phyloP scores from a whole-genome alignment of 2,329 filamentous ascomycete species.

The Berkeleyomyces basicola region DNA sequence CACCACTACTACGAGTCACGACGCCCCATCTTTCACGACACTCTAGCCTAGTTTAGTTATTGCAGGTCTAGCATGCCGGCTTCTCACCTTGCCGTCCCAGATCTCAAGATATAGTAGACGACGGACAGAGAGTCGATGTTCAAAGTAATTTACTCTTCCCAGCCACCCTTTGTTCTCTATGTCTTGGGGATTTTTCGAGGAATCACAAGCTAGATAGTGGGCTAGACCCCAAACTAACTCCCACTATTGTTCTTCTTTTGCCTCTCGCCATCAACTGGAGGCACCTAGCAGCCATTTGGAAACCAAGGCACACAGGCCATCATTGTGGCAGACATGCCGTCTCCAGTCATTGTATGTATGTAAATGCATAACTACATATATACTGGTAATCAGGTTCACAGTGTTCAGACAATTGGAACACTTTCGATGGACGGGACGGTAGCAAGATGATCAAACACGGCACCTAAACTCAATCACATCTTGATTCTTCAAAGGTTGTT shows the following conservation, averaged over 20 bases:
- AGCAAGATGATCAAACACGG: neutral
- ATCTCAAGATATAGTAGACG: too few species aligned
- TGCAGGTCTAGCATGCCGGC: too few species aligned
- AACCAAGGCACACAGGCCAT: too few species aligned
- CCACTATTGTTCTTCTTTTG: neutral
- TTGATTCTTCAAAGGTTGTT: neutral
- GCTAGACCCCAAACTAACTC: neutral
- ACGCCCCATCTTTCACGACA: too few species aligned
- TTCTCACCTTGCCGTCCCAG: too few species aligned
- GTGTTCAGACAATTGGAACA: neutral
- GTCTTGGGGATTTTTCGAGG: neutral
- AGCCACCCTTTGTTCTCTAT: neutral
- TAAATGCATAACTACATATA: neutral
- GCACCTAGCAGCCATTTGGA: too few species aligned
- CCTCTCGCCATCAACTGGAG: neutral
- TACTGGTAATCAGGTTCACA: neutral
- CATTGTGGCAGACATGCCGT: too few species aligned
- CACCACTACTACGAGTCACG: neutral
- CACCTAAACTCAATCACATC: neutral
- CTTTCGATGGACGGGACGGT: neutral
- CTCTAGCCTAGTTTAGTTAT: too few species aligned
- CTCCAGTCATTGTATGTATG: too few species aligned
- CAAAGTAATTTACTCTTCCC: neutral
- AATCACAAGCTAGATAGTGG: neutral
- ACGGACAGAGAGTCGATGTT: too few species aligned